Base-by-base conservation (phyloP, 345 rosid species). In the Brassica incana region DNA sequence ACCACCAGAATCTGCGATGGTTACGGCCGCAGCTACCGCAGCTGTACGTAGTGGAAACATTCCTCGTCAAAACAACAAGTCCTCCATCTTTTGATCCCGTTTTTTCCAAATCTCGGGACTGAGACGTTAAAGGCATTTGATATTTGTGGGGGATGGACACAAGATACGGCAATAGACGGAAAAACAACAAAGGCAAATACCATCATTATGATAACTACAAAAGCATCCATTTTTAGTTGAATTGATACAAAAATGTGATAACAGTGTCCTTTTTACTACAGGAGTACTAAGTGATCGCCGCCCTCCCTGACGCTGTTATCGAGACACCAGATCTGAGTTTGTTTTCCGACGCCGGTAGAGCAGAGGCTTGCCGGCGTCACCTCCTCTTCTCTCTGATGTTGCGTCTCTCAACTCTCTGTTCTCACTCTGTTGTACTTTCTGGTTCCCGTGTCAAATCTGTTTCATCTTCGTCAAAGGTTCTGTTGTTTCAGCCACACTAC, bases 21-120 rank as follows among this genome's bases (percentile, higher is more conserved):
- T 16, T 45, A 65, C 68, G 66, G 43, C n/a, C n/a, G n/a, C n/a
- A n/a, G n/a, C n/a, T n/a, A n/a, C 61, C n/a, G 73, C 48, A 30
- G 77, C 65, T 23, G 25, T 52, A 58, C 72, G 72, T 72, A 16
- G 78, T 52, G 32, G 50, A 30, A 56, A 8, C 73, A 56, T 60
- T 73, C 5, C 62, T 65, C 38, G 77, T 59, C 48, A 72, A 29
- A 65, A 78, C 62, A 66, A 72, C 77, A 40, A 78, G 76, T 12
- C 52, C 52, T 36, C 77, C 81, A 72, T 78, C 77, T 78, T 40
- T 78, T 32, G 56, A 72, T 35, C 77, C 48, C 27, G 11, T 27
- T 40, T 16, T 50, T 58, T 78, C 81, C 71, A 72, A 48, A 54
- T 78, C 81, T 61, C 73, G 66, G 18, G 74, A 58, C 60, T 67